phyloP scores from a whole-genome alignment of 176 grass and related monocot genomes.

The bread wheat (Triticum aestivum) region IWGSC_CS_RefSeq_v2.1 NC_057798.1:100713287-100713786 shows the following conservation, averaged over 20 bases:
- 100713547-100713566: conserved; percentile 23
- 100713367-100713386: neutral
- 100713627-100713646: conserved; percentile 43
- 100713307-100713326: neutral
- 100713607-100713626: conserved; percentile 54
- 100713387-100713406: neutral
- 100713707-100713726: conserved; percentile 85
- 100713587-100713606: conserved; percentile 71
- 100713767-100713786: no score
- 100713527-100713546: neutral
- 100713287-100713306: neutral
- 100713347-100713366: neutral
- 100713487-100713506: neutral
- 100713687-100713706: conserved; percentile 80
- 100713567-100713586: conserved; percentile 38
- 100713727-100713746: no score
- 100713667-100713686: conserved; percentile 59
- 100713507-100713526: neutral
- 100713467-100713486: neutral
- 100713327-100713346: neutral
- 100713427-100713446: neutral
- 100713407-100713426: neutral
- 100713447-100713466: neutral
- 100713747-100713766: no score
- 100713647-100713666: conserved; percentile 54